phyloP scores from a whole-genome alignment of 345 rosid species.

The Stellera chamaejasme region DNA sequence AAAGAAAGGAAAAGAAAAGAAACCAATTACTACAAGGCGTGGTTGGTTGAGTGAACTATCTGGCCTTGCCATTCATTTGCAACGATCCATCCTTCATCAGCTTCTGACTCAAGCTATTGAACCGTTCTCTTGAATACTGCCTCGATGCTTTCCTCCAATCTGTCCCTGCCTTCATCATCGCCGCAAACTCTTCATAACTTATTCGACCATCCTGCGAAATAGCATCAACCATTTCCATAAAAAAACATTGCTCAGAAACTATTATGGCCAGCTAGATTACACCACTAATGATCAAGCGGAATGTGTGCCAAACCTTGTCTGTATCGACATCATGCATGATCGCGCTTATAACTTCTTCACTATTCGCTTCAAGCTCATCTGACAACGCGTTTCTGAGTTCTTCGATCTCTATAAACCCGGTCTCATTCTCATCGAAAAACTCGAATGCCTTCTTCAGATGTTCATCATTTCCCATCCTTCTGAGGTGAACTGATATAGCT shows the following conservation, averaged over 20 bases:
- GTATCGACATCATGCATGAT: conserved; percentile 94
- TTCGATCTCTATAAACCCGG: conserved; percentile 80
- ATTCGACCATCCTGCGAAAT: conserved; percentile 73
- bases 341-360: conserved; percentile 73
- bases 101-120: conserved; percentile 73
- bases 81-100: conserved; percentile 84
- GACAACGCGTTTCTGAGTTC: conserved; percentile 70
- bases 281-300: not conserved
- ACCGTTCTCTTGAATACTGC: conserved; percentile 88
- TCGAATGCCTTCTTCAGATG: conserved; percentile 83
- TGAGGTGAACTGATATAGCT: conserved; percentile 88
- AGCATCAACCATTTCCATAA: not conserved
- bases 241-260: not conserved
- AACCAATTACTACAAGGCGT: no score
- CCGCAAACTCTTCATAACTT: conserved; percentile 79
- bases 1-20: no score
- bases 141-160: conserved; percentile 98
- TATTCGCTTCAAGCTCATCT: conserved; percentile 54
- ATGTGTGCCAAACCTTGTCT: conserved; percentile 53
- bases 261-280: not conserved
- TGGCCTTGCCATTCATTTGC: conserved; percentile 22
- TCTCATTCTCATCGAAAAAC: conserved; percentile 65
- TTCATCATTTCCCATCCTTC: conserved; percentile 84
- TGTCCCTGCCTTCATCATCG: conserved; percentile 96
- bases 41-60: conserved; percentile 15